Evolutionary conservation across 2,329 filamentous ascomycete species (phyloP).

Genomic region (Epichloe sp.): DNA sequence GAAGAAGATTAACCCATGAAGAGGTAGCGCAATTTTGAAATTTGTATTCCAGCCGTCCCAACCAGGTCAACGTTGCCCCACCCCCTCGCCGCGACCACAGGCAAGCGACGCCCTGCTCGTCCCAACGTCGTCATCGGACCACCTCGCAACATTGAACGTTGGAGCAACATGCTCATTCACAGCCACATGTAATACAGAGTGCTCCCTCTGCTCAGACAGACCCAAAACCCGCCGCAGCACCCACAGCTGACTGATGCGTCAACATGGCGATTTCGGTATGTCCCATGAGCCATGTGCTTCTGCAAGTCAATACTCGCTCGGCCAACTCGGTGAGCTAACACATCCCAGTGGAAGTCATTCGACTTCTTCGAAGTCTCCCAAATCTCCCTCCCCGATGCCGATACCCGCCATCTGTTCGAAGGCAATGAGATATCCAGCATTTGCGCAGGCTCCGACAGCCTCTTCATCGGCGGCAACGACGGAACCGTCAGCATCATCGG

Average conservation of each 20-base stretch:
- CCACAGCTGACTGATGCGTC: constrained; percentile 12
- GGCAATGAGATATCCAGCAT: constrained; percentile 73
- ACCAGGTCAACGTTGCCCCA: too few species aligned
- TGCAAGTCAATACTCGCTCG: not conserved
- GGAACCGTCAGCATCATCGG: constrained; percentile 82
- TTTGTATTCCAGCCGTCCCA: too few species aligned
- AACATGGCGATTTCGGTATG: constrained; percentile 24
- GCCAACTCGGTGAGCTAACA: not conserved
- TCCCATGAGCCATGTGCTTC: not conserved
- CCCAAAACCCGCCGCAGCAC: not conserved
- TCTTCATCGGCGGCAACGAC: constrained; percentile 79
- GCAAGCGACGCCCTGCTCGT: constrained; percentile 1
- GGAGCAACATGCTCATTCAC: too few species aligned
- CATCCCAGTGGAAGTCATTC: constrained; percentile 84
- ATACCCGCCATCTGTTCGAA: constrained; percentile 66
- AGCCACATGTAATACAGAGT: not conserved
- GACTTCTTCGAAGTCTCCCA: constrained; percentile 96
- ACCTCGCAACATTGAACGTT: constrained; percentile 2
- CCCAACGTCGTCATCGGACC: constrained; percentile 20
- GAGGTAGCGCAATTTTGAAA: not conserved
- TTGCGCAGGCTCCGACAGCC: constrained; percentile 73
- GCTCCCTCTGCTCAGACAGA: not conserved
- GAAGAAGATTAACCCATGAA: not conserved
- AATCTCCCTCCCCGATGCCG: constrained; percentile 66
- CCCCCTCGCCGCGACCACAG: not conserved